Percentiles rank a stretch among this genome's conserved stretches.
phyloP scores from a whole-genome alignment of 1,139 yeast genomes.

The Suhomyces bokatorum region DNA sequence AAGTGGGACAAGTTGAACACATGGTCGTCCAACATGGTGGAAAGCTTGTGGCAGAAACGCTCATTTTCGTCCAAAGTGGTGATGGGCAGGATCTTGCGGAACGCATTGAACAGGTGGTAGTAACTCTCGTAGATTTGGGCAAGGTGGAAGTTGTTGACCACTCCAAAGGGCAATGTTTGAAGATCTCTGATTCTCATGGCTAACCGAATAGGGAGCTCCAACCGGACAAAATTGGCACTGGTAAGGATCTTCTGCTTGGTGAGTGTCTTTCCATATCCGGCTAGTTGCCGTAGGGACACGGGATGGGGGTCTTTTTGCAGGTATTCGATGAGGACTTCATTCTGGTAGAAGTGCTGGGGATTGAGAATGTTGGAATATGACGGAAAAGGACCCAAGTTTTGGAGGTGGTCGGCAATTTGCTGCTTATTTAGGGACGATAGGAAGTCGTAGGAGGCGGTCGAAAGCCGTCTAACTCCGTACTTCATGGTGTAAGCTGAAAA shows the following conservation, averaged over 20 bases:
- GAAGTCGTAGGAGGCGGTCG: slow-evolving; percentile 19
- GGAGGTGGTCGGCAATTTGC: slow-evolving; percentile 42
- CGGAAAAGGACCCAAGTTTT: slow-evolving; percentile 47
- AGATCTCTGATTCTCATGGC: slow-evolving; percentile 78
- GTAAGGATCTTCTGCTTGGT: slow-evolving; percentile 76
- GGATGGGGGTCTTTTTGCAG: slow-evolving; percentile 74
- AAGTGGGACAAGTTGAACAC: slow-evolving; percentile 79
- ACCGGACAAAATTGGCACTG: slow-evolving; percentile 84
- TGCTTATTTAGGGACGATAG: slow-evolving; percentile 31
- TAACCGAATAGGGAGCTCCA: slow-evolving; percentile 80
- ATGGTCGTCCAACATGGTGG: slow-evolving; percentile 72
- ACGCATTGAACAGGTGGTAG: slow-evolving; percentile 81
- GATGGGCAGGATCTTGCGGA: slow-evolving; percentile 70
- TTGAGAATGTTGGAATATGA: slow-evolving; percentile 47
- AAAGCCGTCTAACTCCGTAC: neutral
- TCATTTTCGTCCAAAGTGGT: slow-evolving; percentile 71
- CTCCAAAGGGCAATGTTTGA: slow-evolving; percentile 80
- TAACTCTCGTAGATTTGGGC: slow-evolving; percentile 87
- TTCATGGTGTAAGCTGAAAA: neutral
- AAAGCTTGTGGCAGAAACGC: slow-evolving; percentile 63
- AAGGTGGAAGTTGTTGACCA: slow-evolving; percentile 81
- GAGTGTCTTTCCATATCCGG: slow-evolving; percentile 81
- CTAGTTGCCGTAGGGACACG: slow-evolving; percentile 81
- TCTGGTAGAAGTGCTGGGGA: slow-evolving; percentile 84
- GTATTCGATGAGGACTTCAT: slow-evolving; percentile 70